Percentiles rank a stretch among this genome's conserved stretches.
Evolutionary conservation across 768 basidiomycete species (phyloP).

Genomic region (Auriscalpium vulgare): DNA sequence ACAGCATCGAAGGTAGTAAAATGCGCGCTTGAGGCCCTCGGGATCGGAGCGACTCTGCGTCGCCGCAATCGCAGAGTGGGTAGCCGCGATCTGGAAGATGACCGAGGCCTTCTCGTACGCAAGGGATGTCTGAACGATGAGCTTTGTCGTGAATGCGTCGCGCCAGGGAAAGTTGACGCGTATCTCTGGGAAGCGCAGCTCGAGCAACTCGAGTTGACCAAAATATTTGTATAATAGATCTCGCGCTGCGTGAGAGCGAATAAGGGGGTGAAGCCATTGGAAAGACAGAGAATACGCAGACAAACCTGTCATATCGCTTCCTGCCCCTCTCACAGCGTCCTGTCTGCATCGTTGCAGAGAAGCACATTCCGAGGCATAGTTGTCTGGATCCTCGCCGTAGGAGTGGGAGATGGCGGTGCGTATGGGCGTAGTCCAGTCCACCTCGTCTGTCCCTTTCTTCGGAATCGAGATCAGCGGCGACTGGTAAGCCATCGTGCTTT

Average conservation of each 20-base stretch:
- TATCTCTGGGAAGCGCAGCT: slow-evolving; percentile 94
- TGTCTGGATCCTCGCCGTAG: slow-evolving; percentile 89
- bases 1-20: slow-evolving; percentile 82
- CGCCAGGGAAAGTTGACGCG: slow-evolving; percentile 94
- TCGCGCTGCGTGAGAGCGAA: slow-evolving; percentile 42
- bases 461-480: slow-evolving; percentile 90
- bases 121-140: slow-evolving; percentile 90
- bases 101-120: slow-evolving; percentile 98
- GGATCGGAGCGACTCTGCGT: slow-evolving; percentile 65
- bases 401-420: slow-evolving; percentile 80
- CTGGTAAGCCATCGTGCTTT: slow-evolving; percentile 55
- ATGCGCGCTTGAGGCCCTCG: slow-evolving; percentile 45
- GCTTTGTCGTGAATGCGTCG: slow-evolving; percentile 93
- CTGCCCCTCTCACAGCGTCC: slow-evolving; percentile 93
- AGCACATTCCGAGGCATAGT: slow-evolving; percentile 78
- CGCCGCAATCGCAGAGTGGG: slow-evolving; percentile 86
- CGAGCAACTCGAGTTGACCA: slow-evolving; percentile 94
- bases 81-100: slow-evolving; percentile 91
- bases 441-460: slow-evolving; percentile 90
- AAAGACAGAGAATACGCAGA: background rate
- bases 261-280: background rate
- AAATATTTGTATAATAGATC: slow-evolving; percentile 99
- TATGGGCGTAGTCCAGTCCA: slow-evolving; percentile 91
- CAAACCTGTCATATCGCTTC: slow-evolving; percentile 90
- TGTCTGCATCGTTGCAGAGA: slow-evolving; percentile 86